These are phyloP conservation scores for Golubevia pallescens DNA, from an alignment of 1,284 basidiomycete species.

Conservation along the genomic window DNA sequence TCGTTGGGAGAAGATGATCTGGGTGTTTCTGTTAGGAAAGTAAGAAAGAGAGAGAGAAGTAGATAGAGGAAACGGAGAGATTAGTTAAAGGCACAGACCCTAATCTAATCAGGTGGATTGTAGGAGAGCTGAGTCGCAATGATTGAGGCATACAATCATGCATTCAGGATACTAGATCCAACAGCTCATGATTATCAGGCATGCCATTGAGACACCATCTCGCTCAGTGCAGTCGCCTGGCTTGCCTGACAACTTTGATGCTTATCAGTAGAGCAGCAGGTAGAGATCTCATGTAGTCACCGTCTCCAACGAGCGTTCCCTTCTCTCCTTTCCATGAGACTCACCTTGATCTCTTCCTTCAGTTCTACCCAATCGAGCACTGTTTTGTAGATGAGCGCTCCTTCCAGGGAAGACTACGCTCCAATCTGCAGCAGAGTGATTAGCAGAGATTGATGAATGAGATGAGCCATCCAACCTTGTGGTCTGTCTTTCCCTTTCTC, in stretches of 20 bases:
- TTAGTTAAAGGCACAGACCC: neutral
- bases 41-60: neutral
- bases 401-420: neutral
- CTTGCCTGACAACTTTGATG: no score
- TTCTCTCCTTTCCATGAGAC: neutral
- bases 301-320: no score
- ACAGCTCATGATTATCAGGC: no score
- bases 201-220: no score
- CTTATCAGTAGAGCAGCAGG: no score
- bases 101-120: neutral
- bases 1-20: neutral
- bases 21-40: neutral
- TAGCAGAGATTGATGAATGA: neutral
- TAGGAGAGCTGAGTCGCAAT: no score
- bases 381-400: neutral
- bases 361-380: neutral
- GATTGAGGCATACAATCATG: no score
- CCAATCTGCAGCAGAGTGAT: neutral
- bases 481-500: neutral
- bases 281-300: no score
- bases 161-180: no score
- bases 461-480: neutral
- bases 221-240: no score
- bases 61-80: neutral
- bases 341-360: neutral